These are phyloP conservation scores for Haplosporangium sp. DNA, from an alignment of 371 early-diverging fungal species.

Conservation along the genomic window DNA sequence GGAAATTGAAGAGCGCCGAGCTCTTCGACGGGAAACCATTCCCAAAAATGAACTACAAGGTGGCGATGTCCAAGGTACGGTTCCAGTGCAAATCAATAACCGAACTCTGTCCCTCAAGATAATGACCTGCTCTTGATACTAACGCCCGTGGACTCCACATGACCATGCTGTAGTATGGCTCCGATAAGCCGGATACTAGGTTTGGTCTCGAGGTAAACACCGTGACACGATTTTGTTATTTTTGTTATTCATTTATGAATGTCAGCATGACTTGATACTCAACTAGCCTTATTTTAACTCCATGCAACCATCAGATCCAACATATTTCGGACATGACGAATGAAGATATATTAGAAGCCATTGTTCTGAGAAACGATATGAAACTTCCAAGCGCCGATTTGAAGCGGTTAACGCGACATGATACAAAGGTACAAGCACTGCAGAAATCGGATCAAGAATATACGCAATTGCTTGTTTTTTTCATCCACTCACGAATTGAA, in stretches of 20 bases:
- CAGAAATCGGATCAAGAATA: background rate
- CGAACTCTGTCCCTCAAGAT: background rate
- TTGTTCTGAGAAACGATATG: constrained; percentile 53
- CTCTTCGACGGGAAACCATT: constrained; percentile 63
- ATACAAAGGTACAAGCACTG: constrained; percentile 16
- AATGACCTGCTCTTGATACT: background rate
- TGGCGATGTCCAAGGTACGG: constrained; percentile 79
- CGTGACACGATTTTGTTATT: background rate
- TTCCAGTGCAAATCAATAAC: background rate
- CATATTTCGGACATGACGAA: constrained; percentile 50
- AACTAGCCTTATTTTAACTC: background rate
- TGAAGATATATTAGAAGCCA: constrained; percentile 39
- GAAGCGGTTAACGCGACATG: constrained; percentile 17
- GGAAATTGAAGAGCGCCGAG: constrained; percentile 62
- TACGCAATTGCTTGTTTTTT: background rate
- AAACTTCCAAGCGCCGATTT: constrained; percentile 57
- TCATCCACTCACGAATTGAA: too few relatives aligned
- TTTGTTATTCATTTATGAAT: background rate
- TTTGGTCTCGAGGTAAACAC: constrained; percentile 73
- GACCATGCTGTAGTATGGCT: constrained; percentile 72
- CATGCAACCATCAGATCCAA: constrained; percentile 52
- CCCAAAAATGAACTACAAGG: constrained; percentile 79
- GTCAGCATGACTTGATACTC: background rate
- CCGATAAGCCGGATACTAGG: constrained; percentile 91
- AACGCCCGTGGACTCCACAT: too few relatives aligned